Base-by-base conservation (phyloP, 2,329 filamentous ascomycete genomes). In the Podosphaera leucotricha region DNA sequence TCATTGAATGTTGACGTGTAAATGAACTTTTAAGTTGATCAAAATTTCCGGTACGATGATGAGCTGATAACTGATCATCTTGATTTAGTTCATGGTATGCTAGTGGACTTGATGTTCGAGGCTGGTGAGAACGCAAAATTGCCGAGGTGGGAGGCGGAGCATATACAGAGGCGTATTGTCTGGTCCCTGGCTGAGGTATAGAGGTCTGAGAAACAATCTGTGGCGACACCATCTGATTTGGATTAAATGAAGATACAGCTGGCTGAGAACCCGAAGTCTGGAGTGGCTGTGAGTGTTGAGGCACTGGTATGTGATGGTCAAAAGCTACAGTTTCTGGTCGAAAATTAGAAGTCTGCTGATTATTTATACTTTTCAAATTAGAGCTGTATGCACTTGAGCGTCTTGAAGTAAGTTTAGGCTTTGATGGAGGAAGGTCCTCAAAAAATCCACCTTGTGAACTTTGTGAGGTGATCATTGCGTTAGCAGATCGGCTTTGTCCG, bases 341-440 rank as follows among this genome's bases (percentile, higher is more conserved):
- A 6, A 48, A 42, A 15, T 45, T 13, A 44, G 36, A 40, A 2
- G 38, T 42, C 41, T 51, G 46, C 8, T 49, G 47, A 8, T 46
- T 42, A 43, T 51, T 52, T 18, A 46, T 52, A 44, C 6, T 50
- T 44, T 41, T 52, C 46, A 45, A 42, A 37, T 54, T 49, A 13
- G 55, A 49, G 33, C 52, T 48, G 37, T 49, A 47, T 24, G 45
- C 36, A 30, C 46, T 52, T 2, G 55, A 49, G 39, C 71, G 68
- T 44, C 73, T 66, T 1, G 72, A 70, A 20, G 67, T 66, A 16
- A 74, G 71, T 21, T 77, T 70, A n/a, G 74, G 68, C 54, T 68
- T 77, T 3, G 70, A 60, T 1, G 68, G 60, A 1, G 81, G 81
- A 19, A 87, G 64, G 44, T 87, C 81, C 59, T 86, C 81, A 51